Conservation (phyloP, 1,284 basidiomycete species). For the Tausonia pullulans region DNA sequence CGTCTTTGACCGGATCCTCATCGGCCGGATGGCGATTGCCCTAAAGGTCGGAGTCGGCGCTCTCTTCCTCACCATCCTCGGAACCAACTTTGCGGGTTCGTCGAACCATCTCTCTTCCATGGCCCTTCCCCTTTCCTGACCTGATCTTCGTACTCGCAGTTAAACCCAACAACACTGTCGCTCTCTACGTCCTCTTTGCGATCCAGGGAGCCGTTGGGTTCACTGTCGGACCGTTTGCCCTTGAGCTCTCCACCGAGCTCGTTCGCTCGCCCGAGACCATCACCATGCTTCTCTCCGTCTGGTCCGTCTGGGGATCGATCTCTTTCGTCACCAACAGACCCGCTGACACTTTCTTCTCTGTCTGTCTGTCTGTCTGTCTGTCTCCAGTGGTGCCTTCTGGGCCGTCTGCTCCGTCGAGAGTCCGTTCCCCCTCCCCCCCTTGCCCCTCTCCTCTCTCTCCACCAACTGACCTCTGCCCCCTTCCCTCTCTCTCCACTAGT, state of each 20-base stretch:
- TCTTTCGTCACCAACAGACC: too few relatives aligned
- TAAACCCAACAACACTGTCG: background rate
- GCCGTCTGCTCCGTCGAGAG: too few relatives aligned
- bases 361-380: too few relatives aligned
- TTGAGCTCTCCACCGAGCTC: background rate
- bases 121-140: too few relatives aligned
- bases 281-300: background rate
- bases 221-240: background rate
- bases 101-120: too few relatives aligned
- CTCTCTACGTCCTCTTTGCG: background rate
- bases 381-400: too few relatives aligned
- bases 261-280: background rate
- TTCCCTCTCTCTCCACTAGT: too few relatives aligned
- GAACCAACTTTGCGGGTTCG: background rate
- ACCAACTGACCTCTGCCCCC: too few relatives aligned
- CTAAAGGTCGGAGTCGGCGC: background rate
- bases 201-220: background rate
- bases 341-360: too few relatives aligned
- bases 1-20: background rate
- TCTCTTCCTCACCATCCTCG: background rate
- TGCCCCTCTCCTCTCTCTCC: too few relatives aligned
- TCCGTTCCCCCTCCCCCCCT: too few relatives aligned
- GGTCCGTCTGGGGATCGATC: too few relatives aligned
- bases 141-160: background rate
- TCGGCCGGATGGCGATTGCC: background rate